A percentile compares a stretch with the other conserved stretches of the same genome.
phyloP scores from a whole-genome alignment of 805 yeast genomes.

The Candida arabinofermentans region DNA sequence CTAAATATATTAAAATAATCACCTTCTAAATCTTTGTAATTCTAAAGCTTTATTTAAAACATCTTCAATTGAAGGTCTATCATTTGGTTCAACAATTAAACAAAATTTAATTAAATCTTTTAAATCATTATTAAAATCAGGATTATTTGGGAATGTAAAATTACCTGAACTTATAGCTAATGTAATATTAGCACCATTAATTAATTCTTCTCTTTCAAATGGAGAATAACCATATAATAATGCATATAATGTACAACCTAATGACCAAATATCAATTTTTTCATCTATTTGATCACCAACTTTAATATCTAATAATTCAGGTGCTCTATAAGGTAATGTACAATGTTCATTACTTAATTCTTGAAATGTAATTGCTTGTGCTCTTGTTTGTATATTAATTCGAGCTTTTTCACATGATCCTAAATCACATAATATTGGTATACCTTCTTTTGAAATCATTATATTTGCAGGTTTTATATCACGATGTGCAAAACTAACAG shows the following conservation, averaged over 20 bases:
- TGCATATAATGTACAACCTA: conserved; percentile 81
- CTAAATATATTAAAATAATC: background rate
- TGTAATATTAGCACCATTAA: conserved; percentile 76
- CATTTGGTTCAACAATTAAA: conserved; percentile 53
- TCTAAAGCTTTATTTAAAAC: conserved; percentile 49
- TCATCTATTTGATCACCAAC: conserved; percentile 65
- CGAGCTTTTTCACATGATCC: conserved; percentile 76
- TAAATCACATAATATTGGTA: conserved; percentile 78
- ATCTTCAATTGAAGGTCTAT: conserved; percentile 62
- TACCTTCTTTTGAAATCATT: conserved; percentile 69
- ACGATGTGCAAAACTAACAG: conserved; percentile 74
- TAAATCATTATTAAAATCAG: conserved; percentile 51
- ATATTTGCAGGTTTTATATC: conserved; percentile 89
- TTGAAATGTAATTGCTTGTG: conserved; percentile 70
- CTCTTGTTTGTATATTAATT: conserved; percentile 49
- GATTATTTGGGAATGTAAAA: conserved; percentile 51
- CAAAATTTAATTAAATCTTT: conserved; percentile 57
- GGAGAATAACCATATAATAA: conserved; percentile 80
- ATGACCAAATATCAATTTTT: conserved; percentile 83
- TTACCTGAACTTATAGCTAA: conserved; percentile 71
- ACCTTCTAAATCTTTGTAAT: conserved; percentile 26
- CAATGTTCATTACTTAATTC: conserved; percentile 84
- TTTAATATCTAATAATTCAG: conserved; percentile 78
- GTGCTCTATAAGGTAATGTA: conserved; percentile 84
- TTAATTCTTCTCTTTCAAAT: conserved; percentile 76